These are phyloP conservation scores for Puccinia horiana DNA, from an alignment of 1,284 basidiomycete genomes.

Conservation along the genomic window DNA sequence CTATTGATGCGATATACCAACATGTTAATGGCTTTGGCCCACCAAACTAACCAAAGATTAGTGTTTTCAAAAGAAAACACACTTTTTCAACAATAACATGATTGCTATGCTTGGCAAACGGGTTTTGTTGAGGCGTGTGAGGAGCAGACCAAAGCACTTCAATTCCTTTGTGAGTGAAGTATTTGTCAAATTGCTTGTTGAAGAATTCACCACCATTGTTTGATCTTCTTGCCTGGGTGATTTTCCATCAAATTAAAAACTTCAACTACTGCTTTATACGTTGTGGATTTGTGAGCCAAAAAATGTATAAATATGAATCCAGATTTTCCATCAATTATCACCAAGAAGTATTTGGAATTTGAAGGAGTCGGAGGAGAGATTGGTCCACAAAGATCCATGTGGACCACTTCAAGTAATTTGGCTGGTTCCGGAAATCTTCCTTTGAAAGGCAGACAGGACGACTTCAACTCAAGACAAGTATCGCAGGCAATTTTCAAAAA, in stretches of 20 bases:
- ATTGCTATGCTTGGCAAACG: neutral
- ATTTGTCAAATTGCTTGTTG: neutral
- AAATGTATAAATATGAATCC: neutral
- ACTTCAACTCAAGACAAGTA: neutral
- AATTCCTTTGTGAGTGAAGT: neutral
- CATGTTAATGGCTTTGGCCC: no score
- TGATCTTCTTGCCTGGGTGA: neutral
- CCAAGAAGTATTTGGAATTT: neutral
- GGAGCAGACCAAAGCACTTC: neutral
- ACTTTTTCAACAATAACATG: neutral
- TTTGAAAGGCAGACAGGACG: neutral
- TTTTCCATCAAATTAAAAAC: conserved; percentile 3
- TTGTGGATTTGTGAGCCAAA: neutral
- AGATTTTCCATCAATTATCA: neutral
- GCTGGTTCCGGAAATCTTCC: neutral
- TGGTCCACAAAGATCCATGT: conserved; percentile 27
- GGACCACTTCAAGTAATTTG: conserved; percentile 22
- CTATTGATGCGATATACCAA: conserved; percentile 11
- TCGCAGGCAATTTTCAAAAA: neutral
- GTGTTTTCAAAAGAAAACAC: neutral
- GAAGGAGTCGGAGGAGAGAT: neutral
- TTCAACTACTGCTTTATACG: neutral
- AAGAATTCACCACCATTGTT: conserved; percentile 17
- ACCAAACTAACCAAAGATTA: neutral
- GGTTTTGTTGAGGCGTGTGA: neutral